Conservation (phyloP, 345 rosid species). For the Angophora floribunda region DNA sequence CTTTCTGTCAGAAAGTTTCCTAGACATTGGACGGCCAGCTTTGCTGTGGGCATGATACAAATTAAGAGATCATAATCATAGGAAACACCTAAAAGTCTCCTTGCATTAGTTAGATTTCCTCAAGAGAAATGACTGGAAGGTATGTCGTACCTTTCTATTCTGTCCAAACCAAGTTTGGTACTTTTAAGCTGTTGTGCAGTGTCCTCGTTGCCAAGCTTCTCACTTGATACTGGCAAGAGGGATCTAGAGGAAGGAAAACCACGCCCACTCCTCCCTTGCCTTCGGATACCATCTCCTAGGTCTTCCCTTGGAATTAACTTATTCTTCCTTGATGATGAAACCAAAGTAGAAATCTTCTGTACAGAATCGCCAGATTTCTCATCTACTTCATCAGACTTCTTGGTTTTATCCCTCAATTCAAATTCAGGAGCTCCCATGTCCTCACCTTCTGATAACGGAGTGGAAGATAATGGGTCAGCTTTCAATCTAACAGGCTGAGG, state of each 20-base stretch:
- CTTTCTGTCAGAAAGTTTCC: conserved; percentile 89
- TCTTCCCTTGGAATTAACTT: conserved; percentile 58
- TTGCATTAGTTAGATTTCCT: background rate
- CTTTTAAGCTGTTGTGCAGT: conserved; percentile 81
- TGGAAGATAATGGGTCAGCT: conserved; percentile 60
- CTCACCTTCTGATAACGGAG: conserved; percentile 88
- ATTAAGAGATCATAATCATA: conserved; percentile 4
- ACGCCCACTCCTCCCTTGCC: conserved; percentile 87
- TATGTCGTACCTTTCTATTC: conserved; percentile 58
- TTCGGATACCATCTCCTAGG: conserved; percentile 63
- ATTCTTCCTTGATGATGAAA: conserved; percentile 64
- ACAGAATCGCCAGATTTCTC: conserved; percentile 55
- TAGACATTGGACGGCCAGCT: conserved; percentile 82
- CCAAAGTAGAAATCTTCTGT: conserved; percentile 50
- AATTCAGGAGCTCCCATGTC: conserved; percentile 76
- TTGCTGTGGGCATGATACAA: conserved; percentile 36
- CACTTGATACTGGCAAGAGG: conserved; percentile 42
- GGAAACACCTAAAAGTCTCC: background rate
- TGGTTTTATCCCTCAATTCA: conserved; percentile 62
- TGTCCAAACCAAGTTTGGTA: conserved; percentile 63
- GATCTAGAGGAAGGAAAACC: conserved; percentile 57
- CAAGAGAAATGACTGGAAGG: background rate
- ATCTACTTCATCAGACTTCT: conserved; percentile 67
- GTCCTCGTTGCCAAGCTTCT: conserved; percentile 64
- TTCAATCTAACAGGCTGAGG: conserved; percentile 72